Evolutionary conservation across 2,329 filamentous ascomycete species (phyloP).

Genomic region (Pseudogymnoascus sp.): DNA sequence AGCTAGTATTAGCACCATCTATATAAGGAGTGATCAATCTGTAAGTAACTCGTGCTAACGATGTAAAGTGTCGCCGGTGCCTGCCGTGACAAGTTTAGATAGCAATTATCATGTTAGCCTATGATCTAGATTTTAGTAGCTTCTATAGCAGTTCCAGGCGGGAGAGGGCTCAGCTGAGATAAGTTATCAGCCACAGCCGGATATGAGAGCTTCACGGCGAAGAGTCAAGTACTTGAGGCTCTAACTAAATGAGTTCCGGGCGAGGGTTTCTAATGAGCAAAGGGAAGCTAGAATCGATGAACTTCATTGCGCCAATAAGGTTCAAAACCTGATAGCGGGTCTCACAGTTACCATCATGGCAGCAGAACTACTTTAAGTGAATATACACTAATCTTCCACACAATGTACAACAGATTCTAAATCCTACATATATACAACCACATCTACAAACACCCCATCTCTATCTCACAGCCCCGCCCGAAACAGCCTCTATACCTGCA

Average conservation of each 20-base stretch:
- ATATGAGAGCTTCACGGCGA: neutral
- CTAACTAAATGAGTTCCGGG: neutral
- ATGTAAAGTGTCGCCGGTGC: neutral
- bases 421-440: neutral
- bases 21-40: neutral
- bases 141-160: neutral
- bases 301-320: neutral
- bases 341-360: neutral
- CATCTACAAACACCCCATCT: neutral
- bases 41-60: neutral
- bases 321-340: neutral
- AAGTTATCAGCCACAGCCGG: neutral
- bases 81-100: neutral
- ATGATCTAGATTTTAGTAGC: neutral
- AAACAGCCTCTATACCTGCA: constrained; percentile 4
- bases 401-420: neutral
- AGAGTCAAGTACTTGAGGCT: neutral
- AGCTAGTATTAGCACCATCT: neutral
- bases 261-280: neutral
- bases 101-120: neutral
- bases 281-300: no score
- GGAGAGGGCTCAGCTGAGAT: neutral
- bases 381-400: neutral
- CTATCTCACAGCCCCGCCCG: neutral
- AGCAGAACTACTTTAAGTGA: neutral